Conservation (phyloP, 768 basidiomycete genomes). For the Kwoniella sp. region DNA sequence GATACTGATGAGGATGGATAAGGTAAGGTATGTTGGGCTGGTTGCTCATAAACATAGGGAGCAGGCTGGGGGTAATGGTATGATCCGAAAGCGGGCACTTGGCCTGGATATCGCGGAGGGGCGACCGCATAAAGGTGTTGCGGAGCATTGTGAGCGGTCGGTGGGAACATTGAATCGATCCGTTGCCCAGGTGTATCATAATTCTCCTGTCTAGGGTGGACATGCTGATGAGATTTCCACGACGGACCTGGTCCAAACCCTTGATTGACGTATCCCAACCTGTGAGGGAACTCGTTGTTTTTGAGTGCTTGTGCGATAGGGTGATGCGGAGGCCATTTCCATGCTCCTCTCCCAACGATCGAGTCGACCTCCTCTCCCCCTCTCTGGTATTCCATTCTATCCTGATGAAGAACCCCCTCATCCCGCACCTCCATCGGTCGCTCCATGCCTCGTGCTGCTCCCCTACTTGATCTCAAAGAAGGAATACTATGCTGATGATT, state of each 20-base stretch:
- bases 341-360: neutral
- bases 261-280: no score
- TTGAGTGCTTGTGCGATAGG: neutral
- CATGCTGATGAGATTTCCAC: neutral
- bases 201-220: neutral
- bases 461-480: neutral
- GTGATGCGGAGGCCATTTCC: constrained; percentile 1
- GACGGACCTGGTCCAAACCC: no score
- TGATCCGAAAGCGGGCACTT: no score
- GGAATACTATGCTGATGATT: neutral
- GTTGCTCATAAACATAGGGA: neutral
- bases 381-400: neutral
- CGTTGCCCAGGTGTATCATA: neutral
- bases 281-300: no score
- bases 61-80: neutral
- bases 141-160: no score
- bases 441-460: neutral
- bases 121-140: no score
- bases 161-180: neutral
- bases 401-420: neutral
- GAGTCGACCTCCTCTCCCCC: constrained; percentile 1
- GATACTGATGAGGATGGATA: neutral
- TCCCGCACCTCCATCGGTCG: neutral
- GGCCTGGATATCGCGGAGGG: no score
- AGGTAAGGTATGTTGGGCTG: neutral